phyloP scores from a whole-genome alignment of 768 basidiomycete genomes.

The Strobilomyces confusus region DNA sequence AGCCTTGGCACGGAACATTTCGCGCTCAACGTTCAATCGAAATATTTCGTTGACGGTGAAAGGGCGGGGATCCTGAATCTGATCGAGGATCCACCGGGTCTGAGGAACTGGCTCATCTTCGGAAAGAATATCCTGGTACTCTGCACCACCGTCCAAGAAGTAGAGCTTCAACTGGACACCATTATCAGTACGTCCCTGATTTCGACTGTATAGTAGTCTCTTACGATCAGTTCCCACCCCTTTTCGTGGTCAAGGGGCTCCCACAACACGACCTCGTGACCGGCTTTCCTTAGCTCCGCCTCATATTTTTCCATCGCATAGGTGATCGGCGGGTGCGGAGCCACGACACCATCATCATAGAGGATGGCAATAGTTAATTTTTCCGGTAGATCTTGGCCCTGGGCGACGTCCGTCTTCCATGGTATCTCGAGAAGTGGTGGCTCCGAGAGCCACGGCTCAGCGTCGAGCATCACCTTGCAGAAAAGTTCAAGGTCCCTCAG shows the following conservation, averaged over 20 bases:
- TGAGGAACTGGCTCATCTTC: slow-evolving; percentile 40
- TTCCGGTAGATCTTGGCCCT: slow-evolving; percentile 36
- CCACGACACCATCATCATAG: slow-evolving; percentile 49
- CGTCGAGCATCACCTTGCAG: slow-evolving; percentile 43
- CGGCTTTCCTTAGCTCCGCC: slow-evolving; percentile 38
- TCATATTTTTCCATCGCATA: slow-evolving; percentile 39
- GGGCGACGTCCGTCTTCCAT: slow-evolving; percentile 40
- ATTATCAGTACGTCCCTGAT: slow-evolving; percentile 9
- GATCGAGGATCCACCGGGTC: slow-evolving; percentile 41
- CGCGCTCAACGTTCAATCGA: slow-evolving; percentile 41
- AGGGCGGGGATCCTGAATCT: slow-evolving; percentile 35
- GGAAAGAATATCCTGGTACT: slow-evolving; percentile 38
- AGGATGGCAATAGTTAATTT: slow-evolving; percentile 44
- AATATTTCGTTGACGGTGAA: slow-evolving; percentile 42
- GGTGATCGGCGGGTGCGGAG: slow-evolving; percentile 45
- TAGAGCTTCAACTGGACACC: slow-evolving; percentile 39
- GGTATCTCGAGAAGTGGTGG: slow-evolving; percentile 47
- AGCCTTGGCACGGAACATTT: slow-evolving; percentile 37
- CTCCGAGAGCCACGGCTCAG: slow-evolving; percentile 44
- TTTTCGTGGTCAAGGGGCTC: slow-evolving; percentile 40
- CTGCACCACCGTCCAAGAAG: slow-evolving; percentile 46
- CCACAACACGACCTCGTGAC: slow-evolving; percentile 52
- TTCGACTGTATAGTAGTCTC: background rate
- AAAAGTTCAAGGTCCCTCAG: slow-evolving; percentile 47
- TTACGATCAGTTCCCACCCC: slow-evolving; percentile 47